Conservation (phyloP, 345 rosid species). For the Hypericum androsaemum region DNA sequence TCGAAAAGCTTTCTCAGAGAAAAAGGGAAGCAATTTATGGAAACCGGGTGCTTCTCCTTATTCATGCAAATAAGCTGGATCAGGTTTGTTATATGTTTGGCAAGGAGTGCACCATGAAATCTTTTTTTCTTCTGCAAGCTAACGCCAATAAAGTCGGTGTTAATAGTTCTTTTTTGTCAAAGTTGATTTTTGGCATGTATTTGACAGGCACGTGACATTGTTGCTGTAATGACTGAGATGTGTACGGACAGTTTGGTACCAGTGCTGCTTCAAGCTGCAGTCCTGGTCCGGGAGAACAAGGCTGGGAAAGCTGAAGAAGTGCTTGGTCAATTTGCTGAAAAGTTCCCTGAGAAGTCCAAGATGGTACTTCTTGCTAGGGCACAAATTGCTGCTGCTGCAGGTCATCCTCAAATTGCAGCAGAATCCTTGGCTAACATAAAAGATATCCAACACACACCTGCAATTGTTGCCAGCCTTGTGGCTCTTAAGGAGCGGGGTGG, state of each 20-base stretch:
- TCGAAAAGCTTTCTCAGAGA: slow-evolving; percentile 73
- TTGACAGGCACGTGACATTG: slow-evolving; percentile 81
- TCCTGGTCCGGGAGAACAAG: slow-evolving; percentile 82
- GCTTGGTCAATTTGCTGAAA: slow-evolving; percentile 57
- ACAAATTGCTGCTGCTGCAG: slow-evolving; percentile 83
- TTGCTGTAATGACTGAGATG: slow-evolving; percentile 44
- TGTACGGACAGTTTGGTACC: slow-evolving; percentile 61
- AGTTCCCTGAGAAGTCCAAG: slow-evolving; percentile 59
- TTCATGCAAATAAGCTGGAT: slow-evolving; percentile 91
- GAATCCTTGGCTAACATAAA: slow-evolving; percentile 62
- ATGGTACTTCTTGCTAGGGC: slow-evolving; percentile 73
- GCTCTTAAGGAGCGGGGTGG: slow-evolving; percentile 88
- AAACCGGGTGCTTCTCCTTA: slow-evolving; percentile 74
- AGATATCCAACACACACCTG: slow-evolving; percentile 88
- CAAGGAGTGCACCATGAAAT: too few species aligned
- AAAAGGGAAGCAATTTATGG: slow-evolving; percentile 73
- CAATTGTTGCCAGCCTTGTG: slow-evolving; percentile 82
- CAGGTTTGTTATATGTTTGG: slow-evolving; percentile 48
- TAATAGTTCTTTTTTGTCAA: neutral
- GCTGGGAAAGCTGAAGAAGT: slow-evolving; percentile 76
- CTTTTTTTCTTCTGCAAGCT: neutral
- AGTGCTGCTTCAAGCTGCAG: slow-evolving; percentile 77
- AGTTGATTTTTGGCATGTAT: slow-evolving; percentile 12
- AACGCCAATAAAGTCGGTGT: neutral
- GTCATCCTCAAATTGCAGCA: slow-evolving; percentile 71